Percentiles rank a stretch among this genome's conserved stretches.
phyloP scores from a whole-genome alignment of 2,329 filamentous ascomycete genomes.

The Pseudogymnoascus sp. region DNA sequence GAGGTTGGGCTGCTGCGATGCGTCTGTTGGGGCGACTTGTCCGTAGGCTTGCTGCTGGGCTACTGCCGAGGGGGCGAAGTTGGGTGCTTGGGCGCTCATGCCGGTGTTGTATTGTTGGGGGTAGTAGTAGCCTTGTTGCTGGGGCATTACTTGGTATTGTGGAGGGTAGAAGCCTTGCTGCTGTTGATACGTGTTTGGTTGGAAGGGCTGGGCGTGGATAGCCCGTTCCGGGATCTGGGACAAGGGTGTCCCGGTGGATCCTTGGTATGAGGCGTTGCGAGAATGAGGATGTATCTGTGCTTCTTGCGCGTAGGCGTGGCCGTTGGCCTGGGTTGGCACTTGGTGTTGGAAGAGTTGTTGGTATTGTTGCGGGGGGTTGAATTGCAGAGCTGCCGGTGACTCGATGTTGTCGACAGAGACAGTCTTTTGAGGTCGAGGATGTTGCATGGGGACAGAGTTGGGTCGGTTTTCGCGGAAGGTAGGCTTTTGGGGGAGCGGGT shows the following conservation, averaged over 20 bases:
- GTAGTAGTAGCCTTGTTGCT: constrained; percentile 63
- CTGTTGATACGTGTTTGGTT: constrained; percentile 62
- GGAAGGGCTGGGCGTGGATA: constrained; percentile 85
- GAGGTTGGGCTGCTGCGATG: constrained; percentile 44
- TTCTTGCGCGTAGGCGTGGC: constrained; percentile 47
- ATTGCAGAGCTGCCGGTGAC: constrained; percentile 54
- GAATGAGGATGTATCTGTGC: constrained; percentile 52
- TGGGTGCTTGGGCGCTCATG: constrained; percentile 35
- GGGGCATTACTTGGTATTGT: constrained; percentile 51
- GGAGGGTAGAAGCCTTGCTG: constrained; percentile 50
- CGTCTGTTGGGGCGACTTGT: constrained; percentile 18
- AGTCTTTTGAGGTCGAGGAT: constrained; percentile 88
- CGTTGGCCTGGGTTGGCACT: constrained; percentile 68
- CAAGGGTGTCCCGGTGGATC: constrained; percentile 70
- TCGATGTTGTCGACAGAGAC: constrained; percentile 93
- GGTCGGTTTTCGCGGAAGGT: constrained; percentile 50
- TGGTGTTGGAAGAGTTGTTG: constrained; percentile 93
- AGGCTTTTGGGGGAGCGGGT: constrained; percentile 53
- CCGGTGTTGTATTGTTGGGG: constrained; percentile 44
- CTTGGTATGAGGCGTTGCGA: constrained; percentile 64
- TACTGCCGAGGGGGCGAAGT: constrained; percentile 25
- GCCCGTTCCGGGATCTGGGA: constrained; percentile 90
- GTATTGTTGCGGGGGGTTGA: constrained; percentile 56
- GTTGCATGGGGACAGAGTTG: constrained; percentile 68
- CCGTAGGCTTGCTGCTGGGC: constrained; percentile 27